phyloP scores from a whole-genome alignment of 1,284 basidiomycete species.

The Limonomyces culmigenus region DNA sequence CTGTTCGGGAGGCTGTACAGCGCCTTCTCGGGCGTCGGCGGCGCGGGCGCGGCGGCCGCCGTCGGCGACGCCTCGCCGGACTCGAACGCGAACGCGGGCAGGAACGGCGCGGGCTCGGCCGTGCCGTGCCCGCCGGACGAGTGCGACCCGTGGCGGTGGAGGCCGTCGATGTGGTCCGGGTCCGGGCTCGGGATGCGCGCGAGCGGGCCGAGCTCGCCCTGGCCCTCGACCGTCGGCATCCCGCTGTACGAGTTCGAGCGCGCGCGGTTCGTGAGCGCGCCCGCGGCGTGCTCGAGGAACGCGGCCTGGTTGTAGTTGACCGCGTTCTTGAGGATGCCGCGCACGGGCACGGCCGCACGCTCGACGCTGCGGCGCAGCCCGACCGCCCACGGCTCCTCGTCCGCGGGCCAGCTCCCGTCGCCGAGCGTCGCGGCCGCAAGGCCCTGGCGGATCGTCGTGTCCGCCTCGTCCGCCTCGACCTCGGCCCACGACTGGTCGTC shows the following conservation, averaged over 20 bases:
- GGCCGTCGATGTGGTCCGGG: constrained; percentile 74
- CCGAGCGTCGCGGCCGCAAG: constrained; percentile 22
- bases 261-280: constrained; percentile 26
- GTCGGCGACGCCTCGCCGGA: constrained; percentile 9
- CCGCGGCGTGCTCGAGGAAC: constrained; percentile 26
- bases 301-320: constrained; percentile 42
- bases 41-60: constrained; percentile 9
- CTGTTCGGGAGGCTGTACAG: constrained; percentile 72
- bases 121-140: constrained; percentile 17
- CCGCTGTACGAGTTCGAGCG: constrained; percentile 69
- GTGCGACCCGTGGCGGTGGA: constrained; percentile 46
- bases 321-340: constrained; percentile 79
- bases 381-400: constrained; percentile 53
- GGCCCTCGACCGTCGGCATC: constrained; percentile 29
- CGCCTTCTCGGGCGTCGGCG: constrained; percentile 15
- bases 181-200: constrained; percentile 66
- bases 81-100: constrained; percentile 50
- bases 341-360: constrained; percentile 46
- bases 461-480: constrained; percentile 52
- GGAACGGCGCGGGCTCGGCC: constrained; percentile 18
- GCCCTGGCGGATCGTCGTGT: constrained; percentile 52
- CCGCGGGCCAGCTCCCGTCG: constrained; percentile 30
- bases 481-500: constrained; percentile 50
- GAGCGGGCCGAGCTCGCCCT: constrained; percentile 48
- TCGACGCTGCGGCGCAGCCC: constrained; percentile 54